Base-by-base conservation (phyloP, 73 alveolate species). In the Paramecium primaurelia region DNA sequence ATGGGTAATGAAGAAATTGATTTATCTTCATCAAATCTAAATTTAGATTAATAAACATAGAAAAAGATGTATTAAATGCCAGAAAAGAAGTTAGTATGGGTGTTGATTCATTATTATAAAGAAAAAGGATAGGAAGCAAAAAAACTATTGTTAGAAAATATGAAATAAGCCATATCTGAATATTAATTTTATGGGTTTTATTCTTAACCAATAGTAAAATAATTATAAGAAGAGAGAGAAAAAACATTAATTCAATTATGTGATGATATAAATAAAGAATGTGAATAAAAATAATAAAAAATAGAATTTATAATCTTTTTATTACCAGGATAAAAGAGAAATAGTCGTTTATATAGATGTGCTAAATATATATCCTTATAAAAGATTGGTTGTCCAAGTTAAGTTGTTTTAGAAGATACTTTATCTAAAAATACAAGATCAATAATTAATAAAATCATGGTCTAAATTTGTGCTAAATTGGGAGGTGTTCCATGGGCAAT, bases 401-500 rank as follows among this genome's bases (percentile, higher is more conserved):
- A 80, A 28, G 91, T 80, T 18, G 75, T 80, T 2, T 16, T 80
- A 20, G 91, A 80, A 26, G 58, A 80, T 3, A 80, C 91, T n/a
- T 47, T 80, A 71, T 83, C 87, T 95, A 85, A 94, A 98, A 92
- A 80, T 18, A 49, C 75, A 11, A 6, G 91, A 1, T 96, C 99
- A 12, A 97, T 98, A 37, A 94, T 95, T 71, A 95, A 95, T 88
- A 98, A 98, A 94, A 95, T 98, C 25, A 71, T 98, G 88, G 96
- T 97, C 84, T 97, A 98, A 93, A 97, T 98, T 2, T 92, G 95
- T 86, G 99, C 99, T 20, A 98, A 98, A 84, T 85, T 93, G 26
- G 99, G 99, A 59, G 99, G 99, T 42, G 95, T 94, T 59, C 99
- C 99, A 47, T 98, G 99, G 99, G 96, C 98, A 47, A 96, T 98